Evolutionary conservation across 345 rosid species (phyloP), one percentile per base, ranked within the genome.

Genomic region (Populus simonii): DNA sequence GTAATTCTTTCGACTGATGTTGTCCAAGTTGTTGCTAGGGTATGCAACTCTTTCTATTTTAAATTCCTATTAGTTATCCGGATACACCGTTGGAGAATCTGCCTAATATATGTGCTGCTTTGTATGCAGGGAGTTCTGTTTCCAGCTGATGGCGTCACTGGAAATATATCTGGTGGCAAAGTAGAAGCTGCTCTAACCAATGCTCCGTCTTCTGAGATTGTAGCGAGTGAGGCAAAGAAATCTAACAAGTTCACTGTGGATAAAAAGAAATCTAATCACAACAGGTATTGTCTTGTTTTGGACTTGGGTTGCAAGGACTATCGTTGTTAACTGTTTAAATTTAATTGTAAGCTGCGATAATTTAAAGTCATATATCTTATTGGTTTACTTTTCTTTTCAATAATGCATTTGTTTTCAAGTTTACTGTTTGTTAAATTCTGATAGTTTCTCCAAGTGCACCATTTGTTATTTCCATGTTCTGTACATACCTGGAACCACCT

Each of bases 21-120:
- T 80, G 98, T 89, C 84, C 95, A 93, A 90, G 88, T 93, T 59
- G 85, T 93, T 85, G 94, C 94, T 0, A 89, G 87, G 93, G 98
- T 90, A 84, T 80, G 80, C 73, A 41, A 66, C 29, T 70, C 72
- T 39, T 55, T 51, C 33, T 68, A 12, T 69, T 76, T 69, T 63
- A 66, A 74, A 66, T 36, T 35, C 47, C 71, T 72, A 35, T 41
- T 68, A 5, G 75, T 76, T 63, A 39, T 74, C 77, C 38, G 71
- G 70, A 65, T 53, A 3, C 47, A 20, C 27, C 59, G 33, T 76
- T 63, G 38, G 68, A 74, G 16, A 53, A 43, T 76, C 36, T 81
- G 38, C 74, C 71, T 74, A 77, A 74, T 45, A 49, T 38, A 23
- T 41, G 29, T 81, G 68, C 29, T 74, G 57, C 4, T 53, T 71